Percentiles rank a stretch among this genome's conserved stretches.
phyloP scores from a whole-genome alignment of 805 yeast genomes.

The Saccharomycopsis vini region DNA sequence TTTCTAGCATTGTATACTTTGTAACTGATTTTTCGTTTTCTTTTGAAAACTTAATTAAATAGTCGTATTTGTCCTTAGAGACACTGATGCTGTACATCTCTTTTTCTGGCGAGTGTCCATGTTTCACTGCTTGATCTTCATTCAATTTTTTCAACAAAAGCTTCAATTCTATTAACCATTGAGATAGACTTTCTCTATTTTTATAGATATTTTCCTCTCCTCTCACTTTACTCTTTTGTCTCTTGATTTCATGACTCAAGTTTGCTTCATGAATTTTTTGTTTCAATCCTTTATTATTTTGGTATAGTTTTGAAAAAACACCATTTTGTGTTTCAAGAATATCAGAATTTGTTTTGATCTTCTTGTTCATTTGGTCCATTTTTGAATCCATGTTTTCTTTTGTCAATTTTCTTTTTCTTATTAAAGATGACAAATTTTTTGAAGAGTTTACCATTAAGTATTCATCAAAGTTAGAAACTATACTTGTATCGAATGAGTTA shows the following conservation, averaged over 20 bases:
- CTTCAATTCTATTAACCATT: slow-evolving; percentile 1
- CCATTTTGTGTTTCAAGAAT: neutral
- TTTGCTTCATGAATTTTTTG: neutral
- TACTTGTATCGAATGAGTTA: slow-evolving; percentile 5
- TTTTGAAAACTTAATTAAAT: too few species aligned
- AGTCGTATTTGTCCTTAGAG: neutral
- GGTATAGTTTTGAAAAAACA: neutral
- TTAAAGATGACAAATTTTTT: slow-evolving; percentile 8
- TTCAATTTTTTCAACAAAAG: neutral
- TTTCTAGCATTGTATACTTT: too few species aligned
- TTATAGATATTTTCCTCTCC: neutral
- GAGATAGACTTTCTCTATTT: neutral
- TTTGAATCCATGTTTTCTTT: slow-evolving; percentile 2
- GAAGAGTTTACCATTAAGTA: slow-evolving; percentile 16
- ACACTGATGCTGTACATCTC: too few species aligned
- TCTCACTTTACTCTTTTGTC: neutral
- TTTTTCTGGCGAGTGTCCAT: too few species aligned
- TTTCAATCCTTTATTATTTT: neutral
- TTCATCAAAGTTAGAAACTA: slow-evolving; percentile 13
- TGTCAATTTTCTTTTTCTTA: slow-evolving; percentile 8
- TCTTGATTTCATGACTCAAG: neutral
- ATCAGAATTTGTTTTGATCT: slow-evolving; percentile 1
- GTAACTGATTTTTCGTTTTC: too few species aligned
- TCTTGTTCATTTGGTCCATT: slow-evolving; percentile 1
- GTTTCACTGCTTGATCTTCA: slow-evolving; percentile 4